Base-by-base conservation (phyloP, 2,329 filamentous ascomycete species). In the Colletotrichum sp. region DNA sequence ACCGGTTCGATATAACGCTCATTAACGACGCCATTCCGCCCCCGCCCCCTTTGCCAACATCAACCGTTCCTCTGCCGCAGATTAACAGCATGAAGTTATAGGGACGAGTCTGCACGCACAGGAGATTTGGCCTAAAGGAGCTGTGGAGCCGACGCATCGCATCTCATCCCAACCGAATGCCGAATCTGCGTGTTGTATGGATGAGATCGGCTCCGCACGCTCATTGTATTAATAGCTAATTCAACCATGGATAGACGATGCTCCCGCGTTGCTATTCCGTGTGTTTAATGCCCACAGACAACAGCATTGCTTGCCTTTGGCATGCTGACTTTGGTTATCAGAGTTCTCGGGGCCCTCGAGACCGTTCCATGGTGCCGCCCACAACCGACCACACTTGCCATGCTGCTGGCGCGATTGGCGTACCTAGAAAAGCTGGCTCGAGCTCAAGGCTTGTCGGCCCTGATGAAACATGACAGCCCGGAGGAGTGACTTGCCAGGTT, bases 131-230 rank as follows among this genome's bases (percentile, higher is more conserved):
- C 71, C 65, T 39, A 75, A 76, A 66, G 65, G 36, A 64, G 71
- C 13, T 70, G 71, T 75, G 75, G 65, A 75, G 71, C 75, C 75
- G 75, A 75, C 66, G 60, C 66, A 71, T 71, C 60, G 49, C 60
- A 75, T 71, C 71, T 76, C 49, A 67, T 65, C 32, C 67, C 60
- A 75, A 67, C 75, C 75, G 75, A 76, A 75, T 75, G 75, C 75
- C 75, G 75, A 75, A 75, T 76, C 66, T 71, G 74, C 32, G 32
- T 52, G 10, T 52, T 52, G 44, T 65, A 55, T 75, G 49, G 52
- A n/a, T 39, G 52, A 65, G 71, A 76, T 76, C 66, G 65, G 52
- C 66, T 75, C 75, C 71, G 65, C 66, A 75, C 66, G 67, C 34
- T 21, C 64, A 16, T 39, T 68, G 44, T 73, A 68, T 68, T 73